A percentile compares a stretch with the other conserved stretches of the same genome.
Evolutionary conservation across 192 early-diverging fungal genomes (phyloP).

Genomic region (Globomyces pollinis-pini): DNA sequence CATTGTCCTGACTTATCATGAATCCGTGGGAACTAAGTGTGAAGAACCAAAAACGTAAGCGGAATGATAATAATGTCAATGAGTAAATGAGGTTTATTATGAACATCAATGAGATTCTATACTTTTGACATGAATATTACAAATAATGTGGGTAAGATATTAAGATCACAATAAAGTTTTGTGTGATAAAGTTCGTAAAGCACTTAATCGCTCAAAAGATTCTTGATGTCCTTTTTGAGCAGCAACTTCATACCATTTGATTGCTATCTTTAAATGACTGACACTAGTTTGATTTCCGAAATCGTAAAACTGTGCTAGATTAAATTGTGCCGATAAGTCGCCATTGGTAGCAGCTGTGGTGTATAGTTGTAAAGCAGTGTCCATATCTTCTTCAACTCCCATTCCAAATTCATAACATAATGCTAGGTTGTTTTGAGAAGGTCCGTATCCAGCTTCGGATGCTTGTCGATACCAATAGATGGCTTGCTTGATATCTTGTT

Average conservation of each 20-base stretch:
- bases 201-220: not conserved
- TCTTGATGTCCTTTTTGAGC: not conserved
- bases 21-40: too few species aligned
- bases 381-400: not conserved
- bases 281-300: not conserved
- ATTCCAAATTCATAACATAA: not conserved
- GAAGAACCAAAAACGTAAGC: too few species aligned
- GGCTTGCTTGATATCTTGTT: conserved; percentile 7
- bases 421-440: not conserved
- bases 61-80: too few species aligned
- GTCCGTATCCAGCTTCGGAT: not conserved
- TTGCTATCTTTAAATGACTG: not conserved
- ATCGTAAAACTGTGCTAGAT: conserved; percentile 2
- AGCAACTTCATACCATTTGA: not conserved
- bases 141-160: too few species aligned
- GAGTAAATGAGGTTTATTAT: too few species aligned
- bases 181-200: too few species aligned
- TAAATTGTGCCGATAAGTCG: not conserved
- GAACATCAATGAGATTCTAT: too few species aligned
- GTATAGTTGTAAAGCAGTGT: not conserved
- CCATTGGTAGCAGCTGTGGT: not conserved
- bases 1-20: too few species aligned
- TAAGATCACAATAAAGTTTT: too few species aligned
- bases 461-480: not conserved
- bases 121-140: too few species aligned